These are phyloP conservation scores for Vitis hybrid DNA, from an alignment of 177 flowering plant genomes.

Conservation along the genomic window DNA sequence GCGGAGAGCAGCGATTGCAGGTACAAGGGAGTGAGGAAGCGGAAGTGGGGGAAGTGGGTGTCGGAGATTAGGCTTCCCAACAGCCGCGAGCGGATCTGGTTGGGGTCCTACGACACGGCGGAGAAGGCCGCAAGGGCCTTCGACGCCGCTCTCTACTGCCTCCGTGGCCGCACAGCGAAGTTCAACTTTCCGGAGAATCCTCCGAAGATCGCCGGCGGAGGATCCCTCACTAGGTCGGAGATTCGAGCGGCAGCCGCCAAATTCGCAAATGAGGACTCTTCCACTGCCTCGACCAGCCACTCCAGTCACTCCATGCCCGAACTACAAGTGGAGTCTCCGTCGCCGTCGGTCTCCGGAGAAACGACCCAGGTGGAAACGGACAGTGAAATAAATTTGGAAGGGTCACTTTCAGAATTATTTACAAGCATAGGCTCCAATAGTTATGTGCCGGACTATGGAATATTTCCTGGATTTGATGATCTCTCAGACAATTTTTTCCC, in stretches of 20 bases:
- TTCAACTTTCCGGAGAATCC: slow-evolving; percentile 53
- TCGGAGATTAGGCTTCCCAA: slow-evolving; percentile 64
- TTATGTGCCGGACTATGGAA: slow-evolving; percentile 17
- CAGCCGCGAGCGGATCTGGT: slow-evolving; percentile 58
- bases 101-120: slow-evolving; percentile 62
- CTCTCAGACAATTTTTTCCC: slow-evolving; percentile 6
- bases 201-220: slow-evolving; percentile 28
- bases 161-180: slow-evolving; percentile 47
- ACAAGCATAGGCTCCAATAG: slow-evolving; percentile 1
- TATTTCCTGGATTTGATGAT: slow-evolving; percentile 28
- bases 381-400: slow-evolving; percentile 22
- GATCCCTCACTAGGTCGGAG: slow-evolving; percentile 28
- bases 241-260: slow-evolving; percentile 26
- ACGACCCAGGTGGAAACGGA: slow-evolving; percentile 1
- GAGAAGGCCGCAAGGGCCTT: slow-evolving; percentile 48
- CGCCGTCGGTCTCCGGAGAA: slow-evolving; percentile 22
- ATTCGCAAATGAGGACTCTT: not conserved
- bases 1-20: slow-evolving; percentile 12
- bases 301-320: not conserved
- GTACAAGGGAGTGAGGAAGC: slow-evolving; percentile 58
- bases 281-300: not conserved
- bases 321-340: slow-evolving; percentile 11
- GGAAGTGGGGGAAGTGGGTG: slow-evolving; percentile 72
- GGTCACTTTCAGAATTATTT: slow-evolving; percentile 26
- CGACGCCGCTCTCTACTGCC: slow-evolving; percentile 60